These are phyloP conservation scores for Botrytis fabae DNA, from an alignment of 2,329 filamentous ascomycete genomes.

Conservation along the genomic window DNA sequence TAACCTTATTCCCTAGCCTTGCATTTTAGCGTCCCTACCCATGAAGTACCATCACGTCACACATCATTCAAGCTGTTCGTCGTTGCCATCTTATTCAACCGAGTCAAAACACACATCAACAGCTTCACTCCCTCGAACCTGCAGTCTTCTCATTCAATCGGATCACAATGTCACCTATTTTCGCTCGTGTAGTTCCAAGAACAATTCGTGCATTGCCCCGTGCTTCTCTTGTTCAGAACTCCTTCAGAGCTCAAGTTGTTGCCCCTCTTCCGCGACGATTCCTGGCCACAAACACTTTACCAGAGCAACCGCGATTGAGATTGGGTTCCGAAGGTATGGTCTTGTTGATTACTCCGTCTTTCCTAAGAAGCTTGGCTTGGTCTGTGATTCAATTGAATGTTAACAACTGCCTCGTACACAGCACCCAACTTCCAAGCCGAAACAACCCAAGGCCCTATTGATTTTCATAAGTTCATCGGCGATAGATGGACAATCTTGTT, in stretches of 20 bases:
- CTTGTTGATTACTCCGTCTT: background rate
- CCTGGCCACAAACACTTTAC: constrained; percentile 21
- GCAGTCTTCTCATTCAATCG: background rate
- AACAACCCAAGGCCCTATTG: constrained; percentile 71
- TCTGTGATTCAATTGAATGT: background rate
- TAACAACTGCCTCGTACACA: background rate
- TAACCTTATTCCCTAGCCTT: background rate
- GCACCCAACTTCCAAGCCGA: constrained; percentile 80
- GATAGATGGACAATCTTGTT: constrained; percentile 77
- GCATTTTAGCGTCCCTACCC: constrained; percentile 1
- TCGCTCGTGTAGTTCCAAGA: background rate
- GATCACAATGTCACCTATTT: background rate
- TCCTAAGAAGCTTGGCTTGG: background rate
- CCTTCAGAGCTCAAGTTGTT: background rate
- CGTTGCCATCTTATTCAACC: background rate
- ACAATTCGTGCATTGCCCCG: constrained; percentile 3
- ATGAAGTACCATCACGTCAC: background rate
- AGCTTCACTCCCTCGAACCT: background rate
- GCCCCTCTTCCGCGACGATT: constrained; percentile 26
- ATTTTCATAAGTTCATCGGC: constrained; percentile 77
- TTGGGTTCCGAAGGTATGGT: constrained; percentile 26
- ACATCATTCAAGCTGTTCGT: no score
- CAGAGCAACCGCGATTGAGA: constrained; percentile 27
- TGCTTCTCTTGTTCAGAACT: background rate
- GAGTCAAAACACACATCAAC: background rate